These are phyloP conservation scores for Alopecurus myosuroides DNA, from an alignment of 176 grass and related monocot genomes.

Conservation along the genomic window DNA sequence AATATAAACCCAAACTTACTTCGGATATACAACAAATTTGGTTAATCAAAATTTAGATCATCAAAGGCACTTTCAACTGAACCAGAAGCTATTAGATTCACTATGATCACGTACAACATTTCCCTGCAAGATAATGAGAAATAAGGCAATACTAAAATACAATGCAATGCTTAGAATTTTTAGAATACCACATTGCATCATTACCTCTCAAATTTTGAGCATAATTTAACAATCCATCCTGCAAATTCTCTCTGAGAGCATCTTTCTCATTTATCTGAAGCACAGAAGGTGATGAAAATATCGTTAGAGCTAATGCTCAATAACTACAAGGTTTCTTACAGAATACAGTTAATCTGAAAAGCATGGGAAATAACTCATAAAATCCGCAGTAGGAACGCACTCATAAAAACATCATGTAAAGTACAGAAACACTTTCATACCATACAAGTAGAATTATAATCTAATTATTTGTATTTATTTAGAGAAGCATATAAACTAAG, in stretches of 20 bases:
- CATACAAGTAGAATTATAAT: too few species aligned
- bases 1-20: conserved; percentile 52
- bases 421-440: too few species aligned
- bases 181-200: background rate
- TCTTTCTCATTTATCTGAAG: conserved; percentile 83
- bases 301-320: background rate
- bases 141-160: conserved; percentile 1
- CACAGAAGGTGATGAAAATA: conserved; percentile 1
- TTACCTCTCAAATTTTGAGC: conserved; percentile 79
- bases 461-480: too few species aligned
- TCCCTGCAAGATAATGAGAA: conserved; percentile 48
- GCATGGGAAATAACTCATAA: too few species aligned
- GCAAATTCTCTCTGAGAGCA: conserved; percentile 76
- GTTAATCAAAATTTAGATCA: conserved; percentile 60
- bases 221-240: conserved; percentile 84
- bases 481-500: too few species aligned
- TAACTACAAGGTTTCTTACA: background rate
- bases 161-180: background rate
- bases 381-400: too few species aligned
- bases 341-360: too few species aligned
- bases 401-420: too few species aligned
- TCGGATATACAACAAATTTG: conserved; percentile 89
- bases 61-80: conserved; percentile 53
- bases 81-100: conserved; percentile 34
- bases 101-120: conserved; percentile 56